Percentiles rank a stretch among this genome's conserved stretches.
Conservation (phyloP, 495 filamentous ascomycete species). For the Tetracladium marchalianum region DNA sequence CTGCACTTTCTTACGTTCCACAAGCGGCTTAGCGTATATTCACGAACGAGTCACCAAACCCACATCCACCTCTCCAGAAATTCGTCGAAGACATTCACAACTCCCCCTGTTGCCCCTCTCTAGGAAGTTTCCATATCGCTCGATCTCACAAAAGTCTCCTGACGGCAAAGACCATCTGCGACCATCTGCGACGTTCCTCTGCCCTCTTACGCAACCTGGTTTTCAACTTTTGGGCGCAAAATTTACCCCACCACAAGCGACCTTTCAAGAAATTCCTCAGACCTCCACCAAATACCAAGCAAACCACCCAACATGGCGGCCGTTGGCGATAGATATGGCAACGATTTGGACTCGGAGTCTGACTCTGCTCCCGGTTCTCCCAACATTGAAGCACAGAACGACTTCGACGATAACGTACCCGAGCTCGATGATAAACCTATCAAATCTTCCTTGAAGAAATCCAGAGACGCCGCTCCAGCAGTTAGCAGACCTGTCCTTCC, state of each 20-base stretch:
- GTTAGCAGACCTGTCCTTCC: slow-evolving; percentile 52
- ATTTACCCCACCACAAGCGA: slow-evolving; percentile 9
- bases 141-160: too few relatives aligned
- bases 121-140: too few relatives aligned
- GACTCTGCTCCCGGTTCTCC: slow-evolving; percentile 22
- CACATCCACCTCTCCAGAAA: too few relatives aligned
- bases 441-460: slow-evolving; percentile 34
- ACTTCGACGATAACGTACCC: slow-evolving; percentile 16
- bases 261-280: too few relatives aligned
- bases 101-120: too few relatives aligned
- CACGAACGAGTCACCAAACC: too few relatives aligned
- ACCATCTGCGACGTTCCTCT: too few relatives aligned
- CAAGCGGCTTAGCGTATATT: too few relatives aligned
- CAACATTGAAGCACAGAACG: slow-evolving; percentile 14
- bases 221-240: background rate
- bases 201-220: too few relatives aligned
- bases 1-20: too few relatives aligned
- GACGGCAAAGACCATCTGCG: too few relatives aligned
- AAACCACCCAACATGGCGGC: slow-evolving; percentile 28
- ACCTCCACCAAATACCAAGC: background rate
- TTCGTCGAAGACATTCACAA: too few relatives aligned
- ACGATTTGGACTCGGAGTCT: slow-evolving; percentile 37
- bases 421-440: slow-evolving; percentile 19
- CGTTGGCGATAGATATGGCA: slow-evolving; percentile 37
- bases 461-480: slow-evolving; percentile 25